Evolutionary conservation across 1,284 basidiomycete species (phyloP).

Genomic region (Apiotrichum sp.): DNA sequence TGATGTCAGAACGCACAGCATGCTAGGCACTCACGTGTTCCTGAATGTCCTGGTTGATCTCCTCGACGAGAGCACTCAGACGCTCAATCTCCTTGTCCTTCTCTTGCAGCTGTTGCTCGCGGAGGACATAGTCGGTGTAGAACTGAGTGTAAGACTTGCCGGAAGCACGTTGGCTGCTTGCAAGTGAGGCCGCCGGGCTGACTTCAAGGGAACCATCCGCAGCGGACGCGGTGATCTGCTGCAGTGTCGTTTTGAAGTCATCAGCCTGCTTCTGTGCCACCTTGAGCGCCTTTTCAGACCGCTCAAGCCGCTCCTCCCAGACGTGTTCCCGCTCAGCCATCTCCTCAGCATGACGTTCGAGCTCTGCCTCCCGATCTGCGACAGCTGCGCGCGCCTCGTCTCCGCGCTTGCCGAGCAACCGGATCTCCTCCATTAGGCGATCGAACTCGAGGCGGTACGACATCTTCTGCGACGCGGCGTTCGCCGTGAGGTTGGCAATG

Average conservation of each 20-base stretch:
- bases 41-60: slow-evolving; percentile 62
- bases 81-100: slow-evolving; percentile 73
- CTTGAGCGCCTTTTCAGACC: slow-evolving; percentile 43
- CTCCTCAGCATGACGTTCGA: slow-evolving; percentile 36
- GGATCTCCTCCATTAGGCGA: slow-evolving; percentile 37
- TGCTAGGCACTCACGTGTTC: slow-evolving; percentile 60
- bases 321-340: slow-evolving; percentile 44
- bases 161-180: slow-evolving; percentile 57
- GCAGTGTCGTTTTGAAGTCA: slow-evolving; percentile 45
- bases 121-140: slow-evolving; percentile 74
- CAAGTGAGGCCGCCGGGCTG: slow-evolving; percentile 79
- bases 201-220: slow-evolving; percentile 42
- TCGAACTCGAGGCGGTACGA: slow-evolving; percentile 32
- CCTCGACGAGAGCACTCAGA: slow-evolving; percentile 61
- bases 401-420: slow-evolving; percentile 33
- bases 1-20: slow-evolving; percentile 38
- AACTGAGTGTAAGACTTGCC: slow-evolving; percentile 57
- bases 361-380: slow-evolving; percentile 41
- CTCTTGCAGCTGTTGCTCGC: slow-evolving; percentile 72
- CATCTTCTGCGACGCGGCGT: slow-evolving; percentile 40
- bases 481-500: slow-evolving; percentile 38
- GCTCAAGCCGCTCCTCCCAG: slow-evolving; percentile 45
- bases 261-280: slow-evolving; percentile 46
- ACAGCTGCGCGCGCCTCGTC: slow-evolving; percentile 38
- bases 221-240: slow-evolving; percentile 36